Evolutionary conservation across 148 eudicot species (phyloP), one percentile per base, ranked within the genome.

Genomic region (Cornus florida): DNA sequence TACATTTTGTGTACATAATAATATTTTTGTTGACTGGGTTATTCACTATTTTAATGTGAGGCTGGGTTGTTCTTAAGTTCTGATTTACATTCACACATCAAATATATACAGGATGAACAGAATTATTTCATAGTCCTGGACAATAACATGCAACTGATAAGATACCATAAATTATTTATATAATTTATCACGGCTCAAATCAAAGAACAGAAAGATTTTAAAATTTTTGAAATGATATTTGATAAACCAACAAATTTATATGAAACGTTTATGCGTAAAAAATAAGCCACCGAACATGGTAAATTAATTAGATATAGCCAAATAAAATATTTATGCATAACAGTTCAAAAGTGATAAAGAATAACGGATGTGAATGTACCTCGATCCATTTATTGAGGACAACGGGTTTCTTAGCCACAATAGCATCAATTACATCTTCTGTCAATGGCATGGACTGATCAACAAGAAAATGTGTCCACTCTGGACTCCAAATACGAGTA

Each of bases 401-500:
- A 78, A 96, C 78, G 28, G 87, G 91, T 73, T 85, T 91, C 80
- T 89, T 90, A 33, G 94, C 85, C 82, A 92, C 75, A 76, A 96
- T 82, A 76, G 98, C 88, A 90, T 92, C 97, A 86, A 91, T 72
- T 70, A 87, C 39, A 70, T 84, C 89, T 83, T 88, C 88, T 17
- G 83, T 90, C 79, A 96, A 85, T 76, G 90, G 87, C 84, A 80
- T 82, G 75, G 80, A 88, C 70, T 93, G 92, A 85, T 92, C 93
- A 74, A 94, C 92, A 78, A 96, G 90, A 77, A 92, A 91, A 88
- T 96, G 98, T 17, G 99, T 91, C 90, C 98, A 94, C 32, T 92
- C 84, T 19, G 65, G 81, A 74, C 84, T 89, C 98, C 99, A 96
- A 41, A 79, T 84, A 28, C 72, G 73, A 77, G 92, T 76, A 65